These are phyloP conservation scores for Corymbia citriodora DNA, from an alignment of 441 rosid species.

Conservation along the genomic window DNA sequence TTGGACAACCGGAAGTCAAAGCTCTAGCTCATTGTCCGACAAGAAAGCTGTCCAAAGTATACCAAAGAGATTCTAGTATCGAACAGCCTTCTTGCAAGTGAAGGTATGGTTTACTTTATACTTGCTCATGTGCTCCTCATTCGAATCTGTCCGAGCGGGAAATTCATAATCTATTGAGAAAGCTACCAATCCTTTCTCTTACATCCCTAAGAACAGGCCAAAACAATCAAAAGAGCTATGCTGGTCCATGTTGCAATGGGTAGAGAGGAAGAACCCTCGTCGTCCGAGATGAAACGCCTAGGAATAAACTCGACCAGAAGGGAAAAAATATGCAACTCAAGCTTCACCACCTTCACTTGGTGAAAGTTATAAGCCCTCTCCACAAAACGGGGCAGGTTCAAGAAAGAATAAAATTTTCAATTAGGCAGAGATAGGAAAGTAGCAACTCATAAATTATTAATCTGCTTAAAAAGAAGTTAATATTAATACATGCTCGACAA, in stretches of 20 bases:
- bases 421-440: too few relatives aligned
- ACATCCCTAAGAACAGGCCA: conserved; percentile 68
- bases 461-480: too few relatives aligned
- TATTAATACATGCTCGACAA: too few relatives aligned
- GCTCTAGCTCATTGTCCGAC: conserved; percentile 30
- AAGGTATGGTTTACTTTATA: conserved; percentile 18
- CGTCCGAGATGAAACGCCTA: conserved; percentile 54
- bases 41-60: conserved; percentile 58
- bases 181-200: conserved; percentile 53
- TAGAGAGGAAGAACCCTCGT: conserved; percentile 66
- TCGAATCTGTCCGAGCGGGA: conserved; percentile 8
- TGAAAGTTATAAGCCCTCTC: too few relatives aligned
- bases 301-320: conserved; percentile 14
- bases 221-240: conserved; percentile 58
- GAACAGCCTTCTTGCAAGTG: conserved; percentile 15
- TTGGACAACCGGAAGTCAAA: too few relatives aligned
- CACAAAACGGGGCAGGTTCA: too few relatives aligned
- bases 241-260: conserved; percentile 75
- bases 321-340: conserved; percentile 1
- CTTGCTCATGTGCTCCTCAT: conserved; percentile 3
- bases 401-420: too few relatives aligned
- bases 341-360: too few relatives aligned
- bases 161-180: conserved; percentile 49
- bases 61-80: conserved; percentile 27
- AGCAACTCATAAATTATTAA: too few relatives aligned